These are phyloP conservation scores for Yamadazyma spencermartinsiae DNA, from an alignment of 1,139 yeast species.

Conservation along the genomic window DNA sequence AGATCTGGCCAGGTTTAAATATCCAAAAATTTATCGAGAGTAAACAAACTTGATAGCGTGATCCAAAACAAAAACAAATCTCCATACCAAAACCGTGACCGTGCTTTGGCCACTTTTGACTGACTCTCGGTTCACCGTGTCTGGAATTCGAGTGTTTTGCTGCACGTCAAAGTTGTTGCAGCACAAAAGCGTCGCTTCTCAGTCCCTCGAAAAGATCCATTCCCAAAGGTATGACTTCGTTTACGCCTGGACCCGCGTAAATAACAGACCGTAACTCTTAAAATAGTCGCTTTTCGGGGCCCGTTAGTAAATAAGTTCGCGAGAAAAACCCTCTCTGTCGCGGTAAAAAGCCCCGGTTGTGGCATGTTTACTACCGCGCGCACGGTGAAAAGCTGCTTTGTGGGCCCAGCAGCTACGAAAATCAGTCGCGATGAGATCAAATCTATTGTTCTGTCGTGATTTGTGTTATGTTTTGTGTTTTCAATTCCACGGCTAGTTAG, in stretches of 20 bases:
- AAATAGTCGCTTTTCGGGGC: not conserved
- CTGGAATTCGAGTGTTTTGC: too few species aligned
- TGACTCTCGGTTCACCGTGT: not conserved
- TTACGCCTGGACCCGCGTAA: too few species aligned
- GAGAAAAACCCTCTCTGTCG: not conserved
- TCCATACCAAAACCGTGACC: not conserved
- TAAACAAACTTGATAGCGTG: too few species aligned
- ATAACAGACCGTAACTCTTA: not conserved
- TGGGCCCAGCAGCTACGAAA: too few species aligned
- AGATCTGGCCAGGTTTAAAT: conserved; percentile 6
- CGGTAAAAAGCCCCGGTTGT: not conserved
- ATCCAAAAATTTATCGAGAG: too few species aligned
- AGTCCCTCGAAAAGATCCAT: not conserved
- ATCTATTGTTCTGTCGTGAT: not conserved
- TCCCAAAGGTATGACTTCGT: too few species aligned
- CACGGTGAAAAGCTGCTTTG: not conserved
- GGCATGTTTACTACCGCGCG: not conserved
- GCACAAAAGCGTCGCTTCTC: not conserved
- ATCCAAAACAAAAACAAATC: not conserved
- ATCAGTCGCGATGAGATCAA: not conserved
- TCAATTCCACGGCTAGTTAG: not conserved
- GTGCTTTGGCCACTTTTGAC: too few species aligned
- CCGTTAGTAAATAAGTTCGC: not conserved
- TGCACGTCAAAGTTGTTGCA: too few species aligned
- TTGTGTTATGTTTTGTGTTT: not conserved